Percentiles rank a stretch among this genome's conserved stretches.
phyloP scores from a whole-genome alignment of 805 yeast species.

The Teunomyces cretensis region DNA sequence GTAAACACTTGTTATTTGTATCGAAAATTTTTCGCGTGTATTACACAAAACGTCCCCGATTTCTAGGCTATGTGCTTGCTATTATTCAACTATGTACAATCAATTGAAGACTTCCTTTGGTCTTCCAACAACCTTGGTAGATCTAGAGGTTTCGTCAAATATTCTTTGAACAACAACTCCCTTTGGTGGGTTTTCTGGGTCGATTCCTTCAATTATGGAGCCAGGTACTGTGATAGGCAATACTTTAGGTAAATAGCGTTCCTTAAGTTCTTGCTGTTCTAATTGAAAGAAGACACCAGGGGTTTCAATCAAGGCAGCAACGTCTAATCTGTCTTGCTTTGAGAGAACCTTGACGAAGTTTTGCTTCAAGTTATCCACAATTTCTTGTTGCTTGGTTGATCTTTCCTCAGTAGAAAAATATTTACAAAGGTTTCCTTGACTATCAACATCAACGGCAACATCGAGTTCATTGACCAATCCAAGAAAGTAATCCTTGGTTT shows the following conservation, averaged over 20 bases:
- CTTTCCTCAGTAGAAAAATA: constrained; percentile 34
- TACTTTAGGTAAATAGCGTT: constrained; percentile 54
- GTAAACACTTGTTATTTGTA: constrained; percentile 1
- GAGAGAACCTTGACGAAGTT: constrained; percentile 25
- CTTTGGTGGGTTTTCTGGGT: constrained; percentile 46
- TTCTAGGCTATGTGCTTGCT: not conserved
- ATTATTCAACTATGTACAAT: not conserved
- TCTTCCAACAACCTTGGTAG: constrained; percentile 54
- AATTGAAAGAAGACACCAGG: constrained; percentile 38
- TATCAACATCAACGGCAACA: constrained; percentile 48
- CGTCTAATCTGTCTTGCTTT: constrained; percentile 37
- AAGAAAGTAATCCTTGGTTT: constrained; percentile 29
- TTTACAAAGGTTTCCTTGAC: constrained; percentile 38
- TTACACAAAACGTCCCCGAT: not conserved
- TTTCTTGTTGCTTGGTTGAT: constrained; percentile 19
- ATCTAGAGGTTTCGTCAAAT: constrained; percentile 58
- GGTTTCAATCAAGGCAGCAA: constrained; percentile 43
- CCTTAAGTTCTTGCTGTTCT: constrained; percentile 41
- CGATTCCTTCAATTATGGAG: constrained; percentile 34
- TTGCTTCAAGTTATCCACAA: constrained; percentile 18
- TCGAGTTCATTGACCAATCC: constrained; percentile 43
- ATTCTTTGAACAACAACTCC: constrained; percentile 51
- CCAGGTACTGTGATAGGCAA: constrained; percentile 49
- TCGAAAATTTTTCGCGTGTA: constrained; percentile 4
- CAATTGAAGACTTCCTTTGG: constrained; percentile 47